phyloP scores from a whole-genome alignment of 2,329 filamentous ascomycete genomes.

The Aspergillus pseudoglaucus region DNA sequence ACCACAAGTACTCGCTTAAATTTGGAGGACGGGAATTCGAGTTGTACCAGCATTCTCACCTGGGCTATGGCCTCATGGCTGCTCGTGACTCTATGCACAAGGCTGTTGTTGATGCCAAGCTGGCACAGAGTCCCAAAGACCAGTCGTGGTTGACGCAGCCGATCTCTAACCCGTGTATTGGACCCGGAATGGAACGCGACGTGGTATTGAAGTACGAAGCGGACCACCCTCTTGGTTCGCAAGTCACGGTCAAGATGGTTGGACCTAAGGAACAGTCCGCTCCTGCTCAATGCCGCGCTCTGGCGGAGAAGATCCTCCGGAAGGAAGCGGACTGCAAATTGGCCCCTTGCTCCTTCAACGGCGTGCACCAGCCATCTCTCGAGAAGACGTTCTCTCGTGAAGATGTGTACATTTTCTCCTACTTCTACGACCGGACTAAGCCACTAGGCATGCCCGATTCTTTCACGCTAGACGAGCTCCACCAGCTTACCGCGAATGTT shows the following conservation, averaged over 20 bases:
- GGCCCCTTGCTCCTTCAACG: constrained; percentile 96
- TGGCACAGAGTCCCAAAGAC: constrained; percentile 55
- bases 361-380: constrained; percentile 86
- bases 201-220: constrained; percentile 66
- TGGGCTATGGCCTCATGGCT: constrained; percentile 94
- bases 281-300: constrained; percentile 77
- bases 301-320: constrained; percentile 83
- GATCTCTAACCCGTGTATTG: constrained; percentile 79
- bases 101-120: constrained; percentile 64
- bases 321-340: constrained; percentile 79
- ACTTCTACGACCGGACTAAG: constrained; percentile 93
- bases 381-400: constrained; percentile 87
- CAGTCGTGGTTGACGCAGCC: constrained; percentile 63
- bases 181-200: constrained; percentile 67
- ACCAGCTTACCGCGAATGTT: constrained; percentile 76
- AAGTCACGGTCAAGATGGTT: constrained; percentile 73
- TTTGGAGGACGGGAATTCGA: constrained; percentile 89
- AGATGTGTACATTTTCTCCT: constrained; percentile 94
- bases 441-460: constrained; percentile 97
- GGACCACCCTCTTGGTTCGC: constrained; percentile 58
- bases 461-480: constrained; percentile 85
- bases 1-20: constrained; percentile 88
- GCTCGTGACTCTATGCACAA: constrained; percentile 82
- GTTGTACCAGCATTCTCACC: constrained; percentile 95
- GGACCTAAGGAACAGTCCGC: constrained; percentile 65